Base-by-base conservation (phyloP, 371 early-diverging fungal genomes). In the Chytridiales sp. region DNA sequence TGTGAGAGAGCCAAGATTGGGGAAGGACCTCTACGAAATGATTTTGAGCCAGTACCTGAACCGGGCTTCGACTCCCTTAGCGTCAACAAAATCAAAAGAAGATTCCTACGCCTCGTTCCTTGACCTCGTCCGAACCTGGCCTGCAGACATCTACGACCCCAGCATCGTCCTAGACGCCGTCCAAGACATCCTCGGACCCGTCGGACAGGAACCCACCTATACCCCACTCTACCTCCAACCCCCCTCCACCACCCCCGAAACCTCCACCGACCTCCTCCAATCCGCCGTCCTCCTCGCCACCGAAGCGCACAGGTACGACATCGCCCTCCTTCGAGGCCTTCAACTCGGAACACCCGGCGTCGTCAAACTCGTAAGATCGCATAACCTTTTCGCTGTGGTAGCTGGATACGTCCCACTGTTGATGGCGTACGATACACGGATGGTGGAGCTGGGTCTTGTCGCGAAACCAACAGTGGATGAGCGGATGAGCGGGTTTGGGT, bases 21-120 rank as follows among this genome's bases (percentile, higher is more conserved):
- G 86, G 26, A 81, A 78, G 51, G 84, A 89, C 0, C 80, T 91
- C 1, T 97, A 97, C 65, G 95, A 95, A 68, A 83, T 94, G 70
- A 86, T 93, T 0, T 69, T 97, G 36, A 85, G 82, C 1, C 78
- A 84, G 62, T 85, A 64, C 31, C 56, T 79, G 54, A 52, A 66
- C 1, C n/a, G n/a, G n/a, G n/a, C n/a, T n/a, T n/a, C n/a, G n/a
- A n/a, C n/a, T n/a, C n/a, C n/a, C n/a, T n/a, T n/a, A n/a, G n/a
- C n/a, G n/a, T n/a, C n/a, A n/a, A n/a, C n/a, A n/a, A 47, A 58
- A 13, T 43, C 68, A 57, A 42, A 72, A 44, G 64, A 1, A 50
- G 56, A 61, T 38, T 32, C 55, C 5, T 31, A 68, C 48, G 64
- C 65, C n/a, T n/a, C n/a, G 30, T 78, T 87, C 50, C 40, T 56